These are phyloP conservation scores for Epichloe baconii DNA, from an alignment of 2,329 filamentous ascomycete genomes.

Conservation along the genomic window DNA sequence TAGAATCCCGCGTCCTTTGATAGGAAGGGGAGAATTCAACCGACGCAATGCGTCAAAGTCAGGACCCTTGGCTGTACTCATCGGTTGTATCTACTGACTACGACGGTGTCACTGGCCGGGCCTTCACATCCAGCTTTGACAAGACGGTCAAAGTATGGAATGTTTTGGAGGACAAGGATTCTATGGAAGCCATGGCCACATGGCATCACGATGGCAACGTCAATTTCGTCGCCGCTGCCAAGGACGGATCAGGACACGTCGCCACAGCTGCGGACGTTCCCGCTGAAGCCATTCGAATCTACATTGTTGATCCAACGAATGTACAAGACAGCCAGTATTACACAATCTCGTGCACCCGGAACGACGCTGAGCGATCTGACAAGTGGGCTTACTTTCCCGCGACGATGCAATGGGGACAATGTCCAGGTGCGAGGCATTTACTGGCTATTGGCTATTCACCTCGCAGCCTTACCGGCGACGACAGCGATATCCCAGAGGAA, in stretches of 20 bases:
- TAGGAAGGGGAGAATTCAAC: slow-evolving; percentile 42
- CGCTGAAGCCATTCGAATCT: slow-evolving; percentile 42
- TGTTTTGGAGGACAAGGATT: slow-evolving; percentile 21
- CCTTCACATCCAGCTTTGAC: slow-evolving; percentile 50
- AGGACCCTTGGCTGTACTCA: slow-evolving; percentile 50
- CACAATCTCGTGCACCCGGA: slow-evolving; percentile 29
- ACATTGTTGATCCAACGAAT: slow-evolving; percentile 28
- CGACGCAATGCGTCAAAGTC: slow-evolving; percentile 42
- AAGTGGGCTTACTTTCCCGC: slow-evolving; percentile 52
- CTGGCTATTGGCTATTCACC: slow-evolving; percentile 52
- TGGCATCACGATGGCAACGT: slow-evolving; percentile 47
- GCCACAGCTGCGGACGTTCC: slow-evolving; percentile 47
- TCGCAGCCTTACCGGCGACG: slow-evolving; percentile 36
- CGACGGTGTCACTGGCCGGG: slow-evolving; percentile 28
- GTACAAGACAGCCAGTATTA: slow-evolving; percentile 23
- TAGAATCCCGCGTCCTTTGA: slow-evolving; percentile 39
- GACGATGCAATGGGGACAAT: slow-evolving; percentile 48
- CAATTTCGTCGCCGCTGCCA: slow-evolving; percentile 47
- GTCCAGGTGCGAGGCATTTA: slow-evolving; percentile 31
- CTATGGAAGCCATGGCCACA: slow-evolving; percentile 30
- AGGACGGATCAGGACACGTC: slow-evolving; percentile 32
- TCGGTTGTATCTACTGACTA: slow-evolving; percentile 51
- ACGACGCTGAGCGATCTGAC: slow-evolving; percentile 21
- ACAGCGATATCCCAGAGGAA: slow-evolving; percentile 45
- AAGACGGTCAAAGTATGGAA: slow-evolving; percentile 48